phyloP scores from a whole-genome alignment of 352 stramenopile genomes.

The Globisporangium iwayamae region DNA sequence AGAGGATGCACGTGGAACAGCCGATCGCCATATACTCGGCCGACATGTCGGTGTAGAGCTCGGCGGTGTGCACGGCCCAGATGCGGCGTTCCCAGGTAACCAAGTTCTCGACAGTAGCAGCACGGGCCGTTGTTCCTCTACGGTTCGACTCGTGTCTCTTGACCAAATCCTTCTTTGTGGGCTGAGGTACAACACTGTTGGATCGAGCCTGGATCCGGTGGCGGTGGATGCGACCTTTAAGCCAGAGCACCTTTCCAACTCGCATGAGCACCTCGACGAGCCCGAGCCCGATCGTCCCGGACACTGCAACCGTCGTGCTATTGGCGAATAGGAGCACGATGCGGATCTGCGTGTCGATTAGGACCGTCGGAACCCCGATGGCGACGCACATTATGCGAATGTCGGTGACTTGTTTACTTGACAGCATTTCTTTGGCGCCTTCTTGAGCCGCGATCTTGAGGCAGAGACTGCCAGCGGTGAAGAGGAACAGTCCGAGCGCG shows the following conservation, averaged over 20 bases:
- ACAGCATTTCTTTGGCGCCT: conserved; percentile 20
- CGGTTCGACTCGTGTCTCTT: too few relatives aligned
- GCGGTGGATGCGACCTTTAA: neutral
- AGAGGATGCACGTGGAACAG: conserved; percentile 39
- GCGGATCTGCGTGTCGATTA: conserved; percentile 41
- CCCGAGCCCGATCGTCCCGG: conserved; percentile 22
- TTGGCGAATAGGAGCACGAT: conserved; percentile 27
- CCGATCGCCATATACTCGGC: conserved; percentile 45
- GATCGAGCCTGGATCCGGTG: neutral
- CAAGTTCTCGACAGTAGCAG: neutral
- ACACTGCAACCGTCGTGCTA: conserved; percentile 20
- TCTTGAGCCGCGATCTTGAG: conserved; percentile 39
- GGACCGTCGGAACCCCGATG: conserved; percentile 31
- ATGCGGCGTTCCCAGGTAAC: neutral
- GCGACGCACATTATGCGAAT: conserved; percentile 39
- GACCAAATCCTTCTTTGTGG: neutral
- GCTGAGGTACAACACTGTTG: neutral
- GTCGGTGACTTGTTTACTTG: conserved; percentile 25
- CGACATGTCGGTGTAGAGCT: conserved; percentile 42
- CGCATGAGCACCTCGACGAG: conserved; percentile 26
- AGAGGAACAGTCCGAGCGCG: conserved; percentile 6
- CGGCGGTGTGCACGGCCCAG: conserved; percentile 11
- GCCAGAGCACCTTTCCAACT: conserved; percentile 16
- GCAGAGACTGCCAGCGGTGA: conserved; percentile 24
- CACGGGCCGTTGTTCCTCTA: neutral